phyloP scores from a whole-genome alignment of 2,329 filamentous ascomycete genomes.

The Amauroascus verrucosus region DNA sequence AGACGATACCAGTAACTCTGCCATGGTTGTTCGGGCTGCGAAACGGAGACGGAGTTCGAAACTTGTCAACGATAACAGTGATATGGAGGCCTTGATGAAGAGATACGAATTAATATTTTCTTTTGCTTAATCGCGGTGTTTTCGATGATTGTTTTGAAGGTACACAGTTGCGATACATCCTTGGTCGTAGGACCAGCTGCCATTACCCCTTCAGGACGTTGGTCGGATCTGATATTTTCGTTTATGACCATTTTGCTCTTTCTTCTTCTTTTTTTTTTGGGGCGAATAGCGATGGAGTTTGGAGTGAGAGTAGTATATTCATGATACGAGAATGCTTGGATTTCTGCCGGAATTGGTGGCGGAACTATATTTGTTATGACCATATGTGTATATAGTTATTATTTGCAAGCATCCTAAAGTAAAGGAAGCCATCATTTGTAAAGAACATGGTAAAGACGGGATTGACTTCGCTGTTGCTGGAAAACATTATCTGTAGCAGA shows the following conservation, averaged over 20 bases:
- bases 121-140: slow-evolving; percentile 3
- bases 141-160: not conserved
- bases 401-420: not conserved
- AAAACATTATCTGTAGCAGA: too few relatives aligned
- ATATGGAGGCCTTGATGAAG: slow-evolving; percentile 14
- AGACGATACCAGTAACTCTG: not conserved
- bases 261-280: not conserved
- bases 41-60: slow-evolving; percentile 1
- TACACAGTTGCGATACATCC: not conserved
- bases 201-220: not conserved
- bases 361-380: not conserved
- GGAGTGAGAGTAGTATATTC: not conserved
- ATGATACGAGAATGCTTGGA: not conserved
- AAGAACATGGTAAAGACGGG: not conserved
- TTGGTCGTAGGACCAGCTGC: not conserved
- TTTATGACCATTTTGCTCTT: not conserved
- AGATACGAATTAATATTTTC: slow-evolving; percentile 11
- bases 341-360: not conserved
- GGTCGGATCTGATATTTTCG: not conserved
- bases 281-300: slow-evolving; percentile 1
- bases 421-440: not conserved
- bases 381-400: not conserved
- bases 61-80: not conserved
- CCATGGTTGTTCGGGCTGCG: not conserved
- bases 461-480: too few relatives aligned